A percentile compares a stretch with the other conserved stretches of the same genome.
Conservation (phyloP, 2,329 filamentous ascomycete genomes). For the Trichoderma gracile region DNA sequence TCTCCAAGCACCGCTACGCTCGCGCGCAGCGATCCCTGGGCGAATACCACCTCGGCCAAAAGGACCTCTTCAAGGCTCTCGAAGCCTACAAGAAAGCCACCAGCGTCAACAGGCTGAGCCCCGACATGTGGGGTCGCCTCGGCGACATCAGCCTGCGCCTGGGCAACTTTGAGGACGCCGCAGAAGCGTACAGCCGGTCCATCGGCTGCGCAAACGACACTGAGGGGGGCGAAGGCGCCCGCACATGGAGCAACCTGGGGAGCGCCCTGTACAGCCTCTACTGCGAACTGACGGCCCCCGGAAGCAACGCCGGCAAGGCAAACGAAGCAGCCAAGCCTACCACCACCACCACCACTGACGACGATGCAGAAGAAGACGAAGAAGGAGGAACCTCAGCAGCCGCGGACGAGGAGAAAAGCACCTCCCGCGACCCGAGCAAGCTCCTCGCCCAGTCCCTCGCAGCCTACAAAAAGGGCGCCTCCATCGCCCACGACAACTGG, state of each 20-base stretch:
- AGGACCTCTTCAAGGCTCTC: slow-evolving; percentile 68
- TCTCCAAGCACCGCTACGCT: slow-evolving; percentile 78
- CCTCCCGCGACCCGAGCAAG: slow-evolving; percentile 53
- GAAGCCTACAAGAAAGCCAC: slow-evolving; percentile 79
- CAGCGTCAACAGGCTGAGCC: slow-evolving; percentile 75
- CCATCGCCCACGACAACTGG: slow-evolving; percentile 80
- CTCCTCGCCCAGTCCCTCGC: slow-evolving; percentile 73
- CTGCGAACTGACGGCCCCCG: slow-evolving; percentile 50
- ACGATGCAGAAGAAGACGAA: slow-evolving; percentile 28
- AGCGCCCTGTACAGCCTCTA: slow-evolving; percentile 75
- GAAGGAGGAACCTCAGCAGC: too few species aligned
- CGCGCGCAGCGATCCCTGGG: slow-evolving; percentile 86
- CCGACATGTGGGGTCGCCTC: slow-evolving; percentile 83
- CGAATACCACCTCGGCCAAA: slow-evolving; percentile 68
- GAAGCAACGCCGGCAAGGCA: slow-evolving; percentile 31
- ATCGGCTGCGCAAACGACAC: slow-evolving; percentile 63
- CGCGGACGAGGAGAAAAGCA: slow-evolving; percentile 30
- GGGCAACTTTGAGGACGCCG: slow-evolving; percentile 73
- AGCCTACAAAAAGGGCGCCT: slow-evolving; percentile 84
- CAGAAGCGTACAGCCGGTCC: slow-evolving; percentile 78
- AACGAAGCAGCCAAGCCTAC: slow-evolving; percentile 19
- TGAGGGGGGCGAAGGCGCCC: slow-evolving; percentile 82
- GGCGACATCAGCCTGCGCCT: slow-evolving; percentile 85
- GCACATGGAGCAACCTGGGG: slow-evolving; percentile 93
- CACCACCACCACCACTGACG: slow-evolving; percentile 34